phyloP scores from a whole-genome alignment of 345 rosid genomes.

The Boechera stricta region DNA sequence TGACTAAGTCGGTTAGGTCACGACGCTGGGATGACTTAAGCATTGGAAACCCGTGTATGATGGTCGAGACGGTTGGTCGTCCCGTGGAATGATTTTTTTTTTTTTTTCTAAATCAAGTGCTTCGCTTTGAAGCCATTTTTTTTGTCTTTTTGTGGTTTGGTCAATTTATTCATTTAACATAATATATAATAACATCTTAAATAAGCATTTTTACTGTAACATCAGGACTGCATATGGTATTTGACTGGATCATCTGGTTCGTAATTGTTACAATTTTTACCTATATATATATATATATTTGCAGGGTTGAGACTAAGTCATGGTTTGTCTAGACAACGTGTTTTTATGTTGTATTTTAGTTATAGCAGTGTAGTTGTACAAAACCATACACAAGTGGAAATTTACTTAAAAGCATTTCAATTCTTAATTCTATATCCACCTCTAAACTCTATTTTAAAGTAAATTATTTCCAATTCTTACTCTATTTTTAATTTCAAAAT shows the following conservation, averaged over 20 bases:
- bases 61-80: conserved; percentile 88
- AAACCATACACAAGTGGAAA: no score
- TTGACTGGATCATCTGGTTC: not conserved
- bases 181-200: not conserved
- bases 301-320: no score
- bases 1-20: conserved; percentile 76
- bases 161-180: conserved; percentile 27
- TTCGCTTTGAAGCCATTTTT: conserved; percentile 33
- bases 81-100: conserved; percentile 60
- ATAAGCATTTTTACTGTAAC: not conserved
- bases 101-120: conserved; percentile 19
- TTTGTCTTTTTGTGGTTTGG: not conserved
- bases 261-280: no score
- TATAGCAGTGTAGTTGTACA: no score
- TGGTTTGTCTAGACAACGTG: no score
- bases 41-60: conserved; percentile 91
- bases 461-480: no score
- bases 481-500: no score
- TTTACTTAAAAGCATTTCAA: no score
- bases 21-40: conserved; percentile 80
- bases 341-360: no score
- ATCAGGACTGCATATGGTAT: not conserved
- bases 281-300: no score
- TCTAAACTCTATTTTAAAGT: no score
- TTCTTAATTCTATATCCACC: no score